Evolutionary conservation across 495 filamentous ascomycete genomes (phyloP).

Genomic region (Wilcoxina mikolae): DNA sequence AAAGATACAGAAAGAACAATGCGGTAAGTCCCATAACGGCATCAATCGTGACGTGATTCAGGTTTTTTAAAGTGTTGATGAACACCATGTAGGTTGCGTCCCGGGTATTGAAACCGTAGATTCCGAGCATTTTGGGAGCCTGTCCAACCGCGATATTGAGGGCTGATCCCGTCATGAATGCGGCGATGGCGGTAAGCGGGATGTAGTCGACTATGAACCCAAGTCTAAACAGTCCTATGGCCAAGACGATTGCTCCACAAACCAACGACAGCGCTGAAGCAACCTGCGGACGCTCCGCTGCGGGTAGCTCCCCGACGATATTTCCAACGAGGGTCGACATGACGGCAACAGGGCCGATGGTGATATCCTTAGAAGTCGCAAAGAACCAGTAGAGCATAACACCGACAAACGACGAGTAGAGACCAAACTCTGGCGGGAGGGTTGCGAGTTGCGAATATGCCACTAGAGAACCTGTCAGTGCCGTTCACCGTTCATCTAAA

Average conservation of each 20-base stretch:
- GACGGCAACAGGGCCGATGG: conserved; percentile 95
- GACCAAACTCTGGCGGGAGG: conserved; percentile 63
- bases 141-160: conserved; percentile 86
- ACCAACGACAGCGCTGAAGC: conserved; percentile 71
- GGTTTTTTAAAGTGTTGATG: conserved; percentile 71
- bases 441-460: conserved; percentile 80
- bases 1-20: conserved; percentile 65
- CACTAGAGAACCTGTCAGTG: conserved; percentile 35
- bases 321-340: conserved; percentile 81
- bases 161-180: conserved; percentile 97
- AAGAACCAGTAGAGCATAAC: conserved; percentile 97
- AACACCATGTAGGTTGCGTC: conserved; percentile 70
- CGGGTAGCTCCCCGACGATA: conserved; percentile 48
- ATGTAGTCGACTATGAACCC: conserved; percentile 97
- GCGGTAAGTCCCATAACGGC: conserved; percentile 85
- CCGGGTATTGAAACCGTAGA: conserved; percentile 54
- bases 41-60: conserved; percentile 53
- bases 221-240: conserved; percentile 61
- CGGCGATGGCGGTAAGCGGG: conserved; percentile 74
- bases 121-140: conserved; percentile 70
- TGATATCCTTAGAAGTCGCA: conserved; percentile 97
- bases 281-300: conserved; percentile 38
- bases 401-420: conserved; percentile 97
- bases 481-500: not conserved
- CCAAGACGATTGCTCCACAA: conserved; percentile 63